Percentiles rank a stretch among this genome's conserved stretches.
Evolutionary conservation across 345 rosid genomes (phyloP).

Genomic region (Angophora floribunda): DNA sequence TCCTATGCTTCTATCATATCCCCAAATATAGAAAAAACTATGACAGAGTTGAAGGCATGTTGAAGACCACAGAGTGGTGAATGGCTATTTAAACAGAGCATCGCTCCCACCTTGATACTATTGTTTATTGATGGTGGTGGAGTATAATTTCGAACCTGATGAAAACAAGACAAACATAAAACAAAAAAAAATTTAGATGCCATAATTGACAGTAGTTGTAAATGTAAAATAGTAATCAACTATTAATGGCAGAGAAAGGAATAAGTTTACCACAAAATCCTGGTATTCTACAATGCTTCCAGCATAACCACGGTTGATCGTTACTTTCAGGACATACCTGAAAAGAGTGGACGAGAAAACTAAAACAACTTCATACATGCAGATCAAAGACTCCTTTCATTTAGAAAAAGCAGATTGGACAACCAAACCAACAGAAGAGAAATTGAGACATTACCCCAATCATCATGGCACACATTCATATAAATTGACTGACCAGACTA

Average conservation of each 20-base stretch:
- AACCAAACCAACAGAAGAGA: neutral
- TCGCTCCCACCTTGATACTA: conserved; percentile 73
- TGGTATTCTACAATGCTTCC: conserved; percentile 93
- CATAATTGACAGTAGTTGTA: neutral
- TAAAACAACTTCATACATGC: neutral
- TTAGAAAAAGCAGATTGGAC: neutral
- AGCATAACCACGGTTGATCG: conserved; percentile 80
- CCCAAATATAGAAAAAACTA: neutral
- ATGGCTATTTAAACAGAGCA: neutral
- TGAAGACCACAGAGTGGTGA: neutral
- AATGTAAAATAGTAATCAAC: neutral
- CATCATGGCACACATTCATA: neutral
- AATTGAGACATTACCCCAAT: neutral
- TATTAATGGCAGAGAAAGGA: neutral
- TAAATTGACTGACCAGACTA: neutral
- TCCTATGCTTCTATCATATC: neutral
- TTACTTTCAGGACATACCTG: conserved; percentile 94
- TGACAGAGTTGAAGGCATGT: neutral
- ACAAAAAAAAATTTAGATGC: neutral
- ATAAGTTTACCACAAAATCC: conserved; percentile 66
- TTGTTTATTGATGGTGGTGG: conserved; percentile 77
- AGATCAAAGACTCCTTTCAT: neutral
- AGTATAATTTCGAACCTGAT: conserved; percentile 78
- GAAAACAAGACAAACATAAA: neutral
- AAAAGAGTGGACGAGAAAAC: conserved; percentile 4